Base-by-base conservation (phyloP, 2,329 filamentous ascomycete genomes). In the Pezicula carpinea region DNA sequence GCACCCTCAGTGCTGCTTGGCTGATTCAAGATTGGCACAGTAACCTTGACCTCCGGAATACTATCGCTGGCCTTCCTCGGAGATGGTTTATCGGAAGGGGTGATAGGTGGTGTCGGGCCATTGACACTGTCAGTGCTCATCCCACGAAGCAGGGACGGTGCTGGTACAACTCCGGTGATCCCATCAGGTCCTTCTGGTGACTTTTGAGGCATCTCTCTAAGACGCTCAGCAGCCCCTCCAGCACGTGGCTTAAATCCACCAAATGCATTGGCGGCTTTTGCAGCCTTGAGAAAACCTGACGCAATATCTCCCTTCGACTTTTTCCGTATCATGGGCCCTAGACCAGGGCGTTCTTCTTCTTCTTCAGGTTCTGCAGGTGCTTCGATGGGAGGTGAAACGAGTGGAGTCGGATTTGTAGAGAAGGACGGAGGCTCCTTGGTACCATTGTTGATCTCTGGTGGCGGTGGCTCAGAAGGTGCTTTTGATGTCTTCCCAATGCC, bases 261-360 rank as follows among this genome's bases (percentile, higher is more conserved):
- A 34, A 61, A 55, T 1, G 77, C 76, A 32, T 66, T 77, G 10
- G 83, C 84, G 19, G 85, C 81, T 46, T 76, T 81, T 1, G 89
- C 89, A 19, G 89, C 89, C 66, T 89, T 95, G 68, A 87, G 87
- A 51, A 96, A 80, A 5, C 80, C 77, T 31, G 80, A 84, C 17
- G 87, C 87, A 58, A 93, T 75, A 47, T 93, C 84, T n/a, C 74
- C 77, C 52, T 78, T 82, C 1, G 82, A 84, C 62, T 88, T 89
- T 53, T 85, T 81, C 66, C 89, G 92, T 59, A 96, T 85, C 91
- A 96, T 96, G 2, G 90, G 89, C 0, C 89, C 89, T 6, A 95
- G 75, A 1, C 89, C 90, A 15, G 89, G 89, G n/a, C 88, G 74
- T 54, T 76, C 65, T 26, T 61, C 53, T 26, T 61, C 53, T 47